Evolutionary conservation across 257 asterid genomes (phyloP), one percentile per base, ranked within the genome.

Genomic region (Solanum commersonii): DNA sequence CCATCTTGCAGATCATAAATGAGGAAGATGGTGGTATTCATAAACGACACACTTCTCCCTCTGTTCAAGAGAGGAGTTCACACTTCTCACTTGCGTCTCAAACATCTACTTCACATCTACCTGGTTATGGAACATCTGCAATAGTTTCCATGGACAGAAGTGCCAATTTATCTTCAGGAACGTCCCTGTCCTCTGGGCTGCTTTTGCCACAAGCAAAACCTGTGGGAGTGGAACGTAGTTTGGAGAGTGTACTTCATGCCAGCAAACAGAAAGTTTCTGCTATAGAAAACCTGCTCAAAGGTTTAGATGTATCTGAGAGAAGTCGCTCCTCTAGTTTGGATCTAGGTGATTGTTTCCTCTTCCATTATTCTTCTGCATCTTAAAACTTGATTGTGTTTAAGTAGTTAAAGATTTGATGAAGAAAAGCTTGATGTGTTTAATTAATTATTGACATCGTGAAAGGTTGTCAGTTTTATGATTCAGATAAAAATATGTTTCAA

Each of bases 1-100:
- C 85, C 33, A 29, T 81, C 33, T 31, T 70, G 49, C 90, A 97
- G 99, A 94, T 96, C 87, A 93, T 97, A 83, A 93, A 97, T 34
- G 99, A 97, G 44, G 99, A 96, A 91, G 99, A 94, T 93, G 99
- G 99, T 84, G 98, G 98, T 88, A 93, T 97, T 87, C 99, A 97
- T 89, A 95, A 96, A 87, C 94, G 98, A 46, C 98, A 97, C 90
- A 93, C 97, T 89, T 97, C 99, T 92, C 98, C 99, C 65, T 95
- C 99, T 89, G 84, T 97, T 92, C 96, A 98, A 44, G 99, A 97
- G 85, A 95, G 98, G 93, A 91, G 94, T 89, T 93, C 98, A 44
- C 93, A 91, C 40, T 87, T 82, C 70, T 82, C 98, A 59, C 89
- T 93, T 71, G 59, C 94, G 60, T 89, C 98, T 89, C 98, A 94